phyloP scores from a whole-genome alignment of 1,139 yeast species.

The Hyphopichia fennica region DNA sequence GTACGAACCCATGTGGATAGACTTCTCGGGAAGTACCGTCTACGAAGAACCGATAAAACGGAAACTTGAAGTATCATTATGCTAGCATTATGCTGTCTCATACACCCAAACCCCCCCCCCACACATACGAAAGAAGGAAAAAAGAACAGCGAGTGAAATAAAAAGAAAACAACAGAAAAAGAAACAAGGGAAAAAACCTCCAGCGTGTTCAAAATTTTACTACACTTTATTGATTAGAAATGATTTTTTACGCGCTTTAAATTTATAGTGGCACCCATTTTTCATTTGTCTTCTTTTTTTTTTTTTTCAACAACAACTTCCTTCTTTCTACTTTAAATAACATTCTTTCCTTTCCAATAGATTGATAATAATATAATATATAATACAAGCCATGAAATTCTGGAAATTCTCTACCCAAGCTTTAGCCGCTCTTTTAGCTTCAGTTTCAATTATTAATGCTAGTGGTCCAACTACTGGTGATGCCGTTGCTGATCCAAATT shows the following conservation, averaged over 20 bases:
- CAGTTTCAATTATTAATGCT: constrained; percentile 33
- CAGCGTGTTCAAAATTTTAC: constrained; percentile 2
- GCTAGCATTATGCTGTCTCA: no score
- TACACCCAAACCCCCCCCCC: neutral
- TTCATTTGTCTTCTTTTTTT: neutral
- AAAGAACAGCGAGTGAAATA: neutral
- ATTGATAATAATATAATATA: neutral
- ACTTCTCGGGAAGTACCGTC: no score
- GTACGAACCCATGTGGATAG: no score
- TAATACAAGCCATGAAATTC: constrained; percentile 46
- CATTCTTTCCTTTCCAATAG: neutral
- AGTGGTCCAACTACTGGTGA: constrained; percentile 50
- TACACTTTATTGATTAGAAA: neutral
- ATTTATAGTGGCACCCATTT: no score
- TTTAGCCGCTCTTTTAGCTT: constrained; percentile 40
- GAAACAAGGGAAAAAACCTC: neutral
- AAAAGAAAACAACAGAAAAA: neutral
- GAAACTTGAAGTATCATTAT: no score
- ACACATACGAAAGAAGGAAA: neutral
- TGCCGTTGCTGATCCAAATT: constrained; percentile 76
- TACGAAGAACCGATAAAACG: no score
- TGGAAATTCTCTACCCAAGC: constrained; percentile 40
- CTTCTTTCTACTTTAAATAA: neutral
- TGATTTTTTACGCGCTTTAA: neutral
- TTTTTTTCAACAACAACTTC: neutral